Conservation (phyloP, 305 asterid species). For the Plantago coronopus region DNA sequence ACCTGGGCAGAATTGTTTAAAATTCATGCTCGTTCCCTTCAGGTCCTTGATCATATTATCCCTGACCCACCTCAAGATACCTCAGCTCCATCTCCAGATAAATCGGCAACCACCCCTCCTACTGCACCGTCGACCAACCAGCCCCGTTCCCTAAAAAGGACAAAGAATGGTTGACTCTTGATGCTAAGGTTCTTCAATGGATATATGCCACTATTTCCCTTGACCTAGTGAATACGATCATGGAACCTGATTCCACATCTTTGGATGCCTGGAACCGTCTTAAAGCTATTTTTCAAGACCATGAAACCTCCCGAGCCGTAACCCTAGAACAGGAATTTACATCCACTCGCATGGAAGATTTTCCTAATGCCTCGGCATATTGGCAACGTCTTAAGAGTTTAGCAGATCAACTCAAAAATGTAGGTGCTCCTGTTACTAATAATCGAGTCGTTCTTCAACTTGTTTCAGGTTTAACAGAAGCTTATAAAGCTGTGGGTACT, state of each 20-base stretch:
- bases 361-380: neutral
- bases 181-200: too few species aligned
- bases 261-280: neutral
- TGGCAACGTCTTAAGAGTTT: neutral
- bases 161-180: too few species aligned
- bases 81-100: too few species aligned
- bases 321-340: neutral
- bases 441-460: neutral
- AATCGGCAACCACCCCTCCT: too few species aligned
- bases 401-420: neutral
- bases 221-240: neutral
- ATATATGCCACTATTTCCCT: too few species aligned
- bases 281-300: neutral
- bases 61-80: too few species aligned
- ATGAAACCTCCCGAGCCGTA: neutral
- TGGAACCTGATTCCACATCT: neutral
- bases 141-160: too few species aligned
- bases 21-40: too few species aligned
- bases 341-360: neutral
- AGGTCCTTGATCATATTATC: too few species aligned
- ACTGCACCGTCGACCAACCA: too few species aligned
- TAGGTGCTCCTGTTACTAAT: neutral
- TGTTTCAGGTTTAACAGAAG: neutral
- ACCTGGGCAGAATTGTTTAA: too few species aligned
- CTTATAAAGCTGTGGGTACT: neutral